Conservation (phyloP, 495 filamentous ascomycete genomes). For the Penicillium riverlandense region DNA sequence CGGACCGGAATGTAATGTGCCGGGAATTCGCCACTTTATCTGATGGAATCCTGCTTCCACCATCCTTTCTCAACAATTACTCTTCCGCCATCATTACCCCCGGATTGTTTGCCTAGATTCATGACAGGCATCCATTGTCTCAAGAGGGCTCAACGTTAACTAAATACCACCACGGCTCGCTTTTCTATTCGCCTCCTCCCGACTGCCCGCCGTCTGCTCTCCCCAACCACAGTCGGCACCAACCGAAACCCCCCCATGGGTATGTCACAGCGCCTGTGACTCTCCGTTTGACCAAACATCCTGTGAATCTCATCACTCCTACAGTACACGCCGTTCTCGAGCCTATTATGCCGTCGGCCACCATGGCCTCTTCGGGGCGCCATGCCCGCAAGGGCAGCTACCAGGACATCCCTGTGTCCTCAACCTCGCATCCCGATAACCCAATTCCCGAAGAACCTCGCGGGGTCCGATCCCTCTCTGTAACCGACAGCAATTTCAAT, state of each 20-base stretch:
- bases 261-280: background rate
- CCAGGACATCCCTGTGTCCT: slow-evolving; percentile 33
- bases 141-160: too few relatives aligned
- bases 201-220: slow-evolving; percentile 8
- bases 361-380: slow-evolving; percentile 16
- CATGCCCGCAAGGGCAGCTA: slow-evolving; percentile 21
- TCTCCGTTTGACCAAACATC: too few relatives aligned
- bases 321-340: slow-evolving; percentile 29
- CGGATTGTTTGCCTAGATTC: too few relatives aligned
- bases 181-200: too few relatives aligned
- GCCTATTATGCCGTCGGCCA: slow-evolving; percentile 20
- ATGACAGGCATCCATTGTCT: too few relatives aligned
- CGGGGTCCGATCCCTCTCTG: slow-evolving; percentile 30
- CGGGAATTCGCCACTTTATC: too few relatives aligned
- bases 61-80: too few relatives aligned
- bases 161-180: too few relatives aligned
- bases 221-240: slow-evolving; percentile 40
- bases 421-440: slow-evolving; percentile 49
- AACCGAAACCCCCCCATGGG: slow-evolving; percentile 20
- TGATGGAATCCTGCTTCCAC: too few relatives aligned
- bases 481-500: slow-evolving; percentile 37
- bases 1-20: too few relatives aligned
- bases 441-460: slow-evolving; percentile 51
- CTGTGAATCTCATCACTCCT: background rate
- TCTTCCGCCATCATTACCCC: too few relatives aligned